Evolutionary conservation across 768 basidiomycete species (phyloP), one percentile per base, ranked within the genome.

Genomic region (Candolleomyces eurysporus): DNA sequence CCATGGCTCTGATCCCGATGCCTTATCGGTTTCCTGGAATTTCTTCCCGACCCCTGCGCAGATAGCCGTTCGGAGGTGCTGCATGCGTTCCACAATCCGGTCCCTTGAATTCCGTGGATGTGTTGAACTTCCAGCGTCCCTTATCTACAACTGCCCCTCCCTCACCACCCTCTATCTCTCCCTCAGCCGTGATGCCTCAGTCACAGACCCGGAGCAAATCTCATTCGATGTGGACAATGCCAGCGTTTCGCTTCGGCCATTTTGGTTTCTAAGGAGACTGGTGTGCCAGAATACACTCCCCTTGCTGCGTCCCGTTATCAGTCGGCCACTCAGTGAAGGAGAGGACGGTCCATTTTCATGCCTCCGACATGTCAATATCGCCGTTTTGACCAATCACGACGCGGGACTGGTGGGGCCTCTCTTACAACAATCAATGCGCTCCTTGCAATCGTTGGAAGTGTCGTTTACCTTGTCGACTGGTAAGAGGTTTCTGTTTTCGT

Each of bases 101-200:
- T 56, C 39, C 22, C 31, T 56, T 1, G 54, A 56, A 26, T 56
- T 56, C 26, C 54, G 54, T 17, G 54, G 54, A 17, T 56, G 39
- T 36, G 36, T 13, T 7, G 17, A 26, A 22, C 42, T 56, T 26
- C 54, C 54, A 22, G 9, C 39, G 4, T 10, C 17, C 22, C 54
- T 56, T 21, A 56, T 56, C 4, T 56, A 56, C 54, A 11, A 40
- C 54, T 56, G 54, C 40, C 17, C 54, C 14, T 56, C 54, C 39
- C 40, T 56, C n/a, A 56, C 54, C 19, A 56, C 54, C 10, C 54
- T 56, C 19, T 56, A 56, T 19, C 54, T 56, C 26, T 43, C 36
- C 40, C 54, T 36, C 22, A 56, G 39, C 36, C 16, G 39, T 13
- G 17, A 36, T n/a, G 17, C 42, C 32, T 39, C 54, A 10, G 16